Evolutionary conservation across 176 grass and related monocot species (phyloP), one percentile per base, ranked within the genome.

Genomic region (Juncus effusus): DNA sequence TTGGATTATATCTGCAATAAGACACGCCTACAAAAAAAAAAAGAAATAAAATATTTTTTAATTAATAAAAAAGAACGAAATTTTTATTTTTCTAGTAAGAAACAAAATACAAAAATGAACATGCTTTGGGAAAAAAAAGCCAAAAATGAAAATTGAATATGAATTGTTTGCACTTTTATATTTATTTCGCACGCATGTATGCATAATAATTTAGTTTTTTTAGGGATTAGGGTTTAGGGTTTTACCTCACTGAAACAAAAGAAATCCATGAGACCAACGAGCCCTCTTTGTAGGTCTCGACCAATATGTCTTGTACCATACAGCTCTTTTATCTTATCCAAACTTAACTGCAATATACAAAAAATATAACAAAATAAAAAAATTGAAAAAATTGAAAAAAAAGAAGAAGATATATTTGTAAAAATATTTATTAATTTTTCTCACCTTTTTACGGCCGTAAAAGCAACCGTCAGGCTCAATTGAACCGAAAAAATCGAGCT

Each of bases 211-310:
- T 56, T 56, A 56, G 12, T 11, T 28, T 28, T 28, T 28, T 28
- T 28, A 28, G 19, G 2, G n/a, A 73, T 73, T 40, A 80, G 74
- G 65, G 61, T 28, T 28, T 35, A 79, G 66, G 45, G 62, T 36
- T 13, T 66, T 84, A 97, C 94, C 94, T 97, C 88, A 12, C 94
- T 99, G 64, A 93, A 99, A 80, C 94, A 99, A 80, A 99, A 99
- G 57, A 99, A 87, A 72, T 99, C 94, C 94, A 99, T 99, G 56
- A 99, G 61, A 42, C 87, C 88, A 92, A 93, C 94, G 79, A 99
- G 88, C 40, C 79, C 72, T 59, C 69, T 83, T 75, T 45, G 80
- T 72, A 86, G 83, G 75, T 77, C 78, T 73, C 94, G 82, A 54
- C 85, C 94, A 16, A 99, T 99, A 86, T 99, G 94, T 13, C 94